A percentile compares a stretch with the other conserved stretches of the same genome.
Conservation (phyloP, 371 early-diverging fungal species). For the Conidiobolus incongruus region DNA sequence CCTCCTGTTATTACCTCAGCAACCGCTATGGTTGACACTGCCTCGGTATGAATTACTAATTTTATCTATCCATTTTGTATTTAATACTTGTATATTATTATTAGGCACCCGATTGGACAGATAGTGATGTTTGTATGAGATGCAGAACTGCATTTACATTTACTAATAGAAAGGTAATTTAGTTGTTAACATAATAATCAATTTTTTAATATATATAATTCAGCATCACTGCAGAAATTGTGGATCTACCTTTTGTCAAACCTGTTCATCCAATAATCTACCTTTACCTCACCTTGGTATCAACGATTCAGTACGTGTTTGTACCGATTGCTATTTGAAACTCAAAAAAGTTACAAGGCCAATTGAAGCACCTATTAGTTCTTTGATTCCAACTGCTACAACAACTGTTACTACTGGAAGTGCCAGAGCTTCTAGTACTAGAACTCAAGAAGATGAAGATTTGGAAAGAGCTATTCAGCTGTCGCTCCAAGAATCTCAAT, state of each 20-base stretch:
- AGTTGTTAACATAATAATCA: not conserved
- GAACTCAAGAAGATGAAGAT: conserved; percentile 53
- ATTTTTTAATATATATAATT: not conserved
- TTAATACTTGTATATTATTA: not conserved
- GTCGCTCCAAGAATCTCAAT: conserved; percentile 43
- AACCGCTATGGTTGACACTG: conserved; percentile 38
- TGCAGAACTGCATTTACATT: conserved; percentile 76
- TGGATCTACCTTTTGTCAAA: conserved; percentile 74
- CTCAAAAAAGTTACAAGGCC: not conserved
- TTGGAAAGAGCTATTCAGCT: conserved; percentile 66
- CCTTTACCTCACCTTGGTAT: conserved; percentile 71
- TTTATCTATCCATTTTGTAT: not conserved
- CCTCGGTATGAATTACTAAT: conserved; percentile 18
- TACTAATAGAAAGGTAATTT: conserved; percentile 59
- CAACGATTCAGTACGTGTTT: conserved; percentile 73
- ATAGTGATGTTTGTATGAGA: conserved; percentile 75
- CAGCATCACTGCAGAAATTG: conserved; percentile 91
- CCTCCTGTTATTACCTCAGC: conserved; percentile 25
- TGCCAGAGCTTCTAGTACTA: not conserved
- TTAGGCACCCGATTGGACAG: conserved; percentile 89
- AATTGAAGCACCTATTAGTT: not conserved
- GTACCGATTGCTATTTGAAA: conserved; percentile 65
- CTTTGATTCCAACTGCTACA: not conserved
- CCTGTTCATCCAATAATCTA: conserved; percentile 66
- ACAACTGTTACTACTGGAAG: conserved; percentile 2